Percentiles rank a stretch among this genome's conserved stretches.
These are phyloP conservation scores for Pseudocercospora fuligena DNA, from an alignment of 2,329 filamentous ascomycete genomes.

Conservation along the genomic window DNA sequence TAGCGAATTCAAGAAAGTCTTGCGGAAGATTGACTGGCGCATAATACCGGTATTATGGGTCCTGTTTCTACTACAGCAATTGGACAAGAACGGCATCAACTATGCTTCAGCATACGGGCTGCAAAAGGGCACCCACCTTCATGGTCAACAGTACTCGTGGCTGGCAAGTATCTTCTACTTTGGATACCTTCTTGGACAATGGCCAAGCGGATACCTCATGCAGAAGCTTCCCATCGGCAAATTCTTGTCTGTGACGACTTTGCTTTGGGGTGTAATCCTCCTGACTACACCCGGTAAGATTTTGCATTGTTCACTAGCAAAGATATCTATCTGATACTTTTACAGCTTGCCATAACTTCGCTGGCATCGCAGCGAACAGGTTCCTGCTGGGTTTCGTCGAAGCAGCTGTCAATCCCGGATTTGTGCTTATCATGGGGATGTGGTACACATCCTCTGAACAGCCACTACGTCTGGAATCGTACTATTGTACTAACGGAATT, in stretches of 20 bases:
- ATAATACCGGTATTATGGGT: constrained; percentile 42
- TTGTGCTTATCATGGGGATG: constrained; percentile 44
- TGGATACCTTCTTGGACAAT: constrained; percentile 54
- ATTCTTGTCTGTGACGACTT: constrained; percentile 48
- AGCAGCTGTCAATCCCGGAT: constrained; percentile 43
- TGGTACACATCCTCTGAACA: constrained; percentile 51
- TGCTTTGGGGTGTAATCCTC: constrained; percentile 49
- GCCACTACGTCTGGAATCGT: constrained; percentile 58
- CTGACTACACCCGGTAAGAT: constrained; percentile 43
- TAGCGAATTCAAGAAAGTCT: constrained; percentile 38
- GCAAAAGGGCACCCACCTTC: constrained; percentile 53
- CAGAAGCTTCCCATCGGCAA: constrained; percentile 55
- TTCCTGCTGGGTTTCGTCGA: constrained; percentile 46
- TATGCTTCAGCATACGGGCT: constrained; percentile 58
- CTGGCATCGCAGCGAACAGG: constrained; percentile 44
- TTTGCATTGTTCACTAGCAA: background rate
- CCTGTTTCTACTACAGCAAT: constrained; percentile 47
- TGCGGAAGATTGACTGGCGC: constrained; percentile 44
- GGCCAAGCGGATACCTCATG: constrained; percentile 50
- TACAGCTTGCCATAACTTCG: constrained; percentile 45
- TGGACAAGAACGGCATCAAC: constrained; percentile 46
- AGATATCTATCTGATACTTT: background rate
- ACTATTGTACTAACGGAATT: constrained; percentile 60
- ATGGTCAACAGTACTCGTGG: constrained; percentile 59
- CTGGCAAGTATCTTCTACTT: constrained; percentile 56